Evolutionary conservation across 768 basidiomycete genomes (phyloP).

Genomic region (Floccularia luteovirens): DNA sequence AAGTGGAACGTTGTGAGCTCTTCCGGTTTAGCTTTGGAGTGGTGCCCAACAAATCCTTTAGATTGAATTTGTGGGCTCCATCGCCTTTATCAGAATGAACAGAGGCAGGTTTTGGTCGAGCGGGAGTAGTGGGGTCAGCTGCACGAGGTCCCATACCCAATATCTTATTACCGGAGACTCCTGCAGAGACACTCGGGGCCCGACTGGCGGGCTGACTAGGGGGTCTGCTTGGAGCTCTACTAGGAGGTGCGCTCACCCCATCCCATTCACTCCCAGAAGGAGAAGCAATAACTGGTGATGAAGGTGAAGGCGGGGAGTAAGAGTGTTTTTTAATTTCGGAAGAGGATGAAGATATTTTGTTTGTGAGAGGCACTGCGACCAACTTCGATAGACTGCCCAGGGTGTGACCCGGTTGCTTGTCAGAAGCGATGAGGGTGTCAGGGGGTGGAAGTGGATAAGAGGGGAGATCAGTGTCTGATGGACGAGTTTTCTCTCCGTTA

Average conservation of each 20-base stretch:
- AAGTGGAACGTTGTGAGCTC: conserved; percentile 61
- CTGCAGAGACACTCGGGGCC: conserved; percentile 41
- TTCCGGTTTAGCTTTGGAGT: conserved; percentile 72
- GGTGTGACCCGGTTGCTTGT: conserved; percentile 45
- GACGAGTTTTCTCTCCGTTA: conserved; percentile 10
- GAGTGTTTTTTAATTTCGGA: conserved; percentile 15
- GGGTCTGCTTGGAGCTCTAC: conserved; percentile 49
- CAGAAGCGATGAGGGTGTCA: conserved; percentile 35
- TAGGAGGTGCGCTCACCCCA: conserved; percentile 48
- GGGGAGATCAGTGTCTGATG: conserved; percentile 6
- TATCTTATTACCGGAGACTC: conserved; percentile 28
- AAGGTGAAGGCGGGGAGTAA: conserved; percentile 12
- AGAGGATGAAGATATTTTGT: conserved; percentile 23
- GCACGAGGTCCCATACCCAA: conserved; percentile 8
- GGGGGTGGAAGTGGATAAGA: conserved; percentile 45
- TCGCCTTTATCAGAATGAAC: conserved; percentile 45
- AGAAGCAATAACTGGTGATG: conserved; percentile 26
- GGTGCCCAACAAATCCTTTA: conserved; percentile 70
- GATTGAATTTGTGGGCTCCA: conserved; percentile 67
- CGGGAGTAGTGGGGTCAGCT: conserved; percentile 14
- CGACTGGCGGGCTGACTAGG: conserved; percentile 43
- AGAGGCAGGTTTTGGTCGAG: conserved; percentile 24
- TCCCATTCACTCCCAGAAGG: conserved; percentile 56
- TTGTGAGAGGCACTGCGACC: conserved; percentile 9
- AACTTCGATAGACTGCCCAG: conserved; percentile 36